Evolutionary conservation across 768 basidiomycete species (phyloP).

Genomic region (Myochromella boudieri): DNA sequence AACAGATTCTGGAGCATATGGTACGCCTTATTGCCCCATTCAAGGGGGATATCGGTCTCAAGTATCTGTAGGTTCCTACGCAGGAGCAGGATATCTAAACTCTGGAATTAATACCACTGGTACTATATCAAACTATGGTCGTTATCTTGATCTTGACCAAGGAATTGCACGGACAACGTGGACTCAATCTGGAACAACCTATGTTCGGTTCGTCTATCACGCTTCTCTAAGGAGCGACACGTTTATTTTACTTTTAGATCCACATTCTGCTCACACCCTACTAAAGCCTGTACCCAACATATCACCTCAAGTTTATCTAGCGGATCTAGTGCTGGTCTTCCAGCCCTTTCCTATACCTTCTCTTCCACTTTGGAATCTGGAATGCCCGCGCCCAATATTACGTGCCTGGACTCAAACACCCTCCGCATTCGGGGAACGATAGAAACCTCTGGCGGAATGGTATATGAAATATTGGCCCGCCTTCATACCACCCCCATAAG

Average conservation of each 20-base stretch:
- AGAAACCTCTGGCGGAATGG: conserved; percentile 53
- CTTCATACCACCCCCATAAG: conserved; percentile 26
- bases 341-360: conserved; percentile 47
- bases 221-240: too few relatives aligned
- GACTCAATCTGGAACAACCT: conserved; percentile 48
- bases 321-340: conserved; percentile 25
- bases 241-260: conserved; percentile 6
- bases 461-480: conserved; percentile 63
- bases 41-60: background rate
- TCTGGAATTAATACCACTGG: conserved; percentile 45
- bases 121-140: conserved; percentile 44
- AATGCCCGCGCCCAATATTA: conserved; percentile 56
- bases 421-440: conserved; percentile 54
- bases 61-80: conserved; percentile 56
- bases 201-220: conserved; percentile 44
- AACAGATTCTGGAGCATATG: conserved; percentile 59
- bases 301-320: conserved; percentile 29
- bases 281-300: conserved; percentile 61
- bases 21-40: conserved; percentile 40
- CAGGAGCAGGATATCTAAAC: conserved; percentile 62
- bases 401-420: conserved; percentile 57
- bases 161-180: conserved; percentile 58
- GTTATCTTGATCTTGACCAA: conserved; percentile 72
- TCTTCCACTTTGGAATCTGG: conserved; percentile 43
- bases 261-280: conserved; percentile 69